Evolutionary conservation across 495 filamentous ascomycete species (phyloP), one percentile per base, ranked within the genome.

Genomic region (Penicillium mononematosum): DNA sequence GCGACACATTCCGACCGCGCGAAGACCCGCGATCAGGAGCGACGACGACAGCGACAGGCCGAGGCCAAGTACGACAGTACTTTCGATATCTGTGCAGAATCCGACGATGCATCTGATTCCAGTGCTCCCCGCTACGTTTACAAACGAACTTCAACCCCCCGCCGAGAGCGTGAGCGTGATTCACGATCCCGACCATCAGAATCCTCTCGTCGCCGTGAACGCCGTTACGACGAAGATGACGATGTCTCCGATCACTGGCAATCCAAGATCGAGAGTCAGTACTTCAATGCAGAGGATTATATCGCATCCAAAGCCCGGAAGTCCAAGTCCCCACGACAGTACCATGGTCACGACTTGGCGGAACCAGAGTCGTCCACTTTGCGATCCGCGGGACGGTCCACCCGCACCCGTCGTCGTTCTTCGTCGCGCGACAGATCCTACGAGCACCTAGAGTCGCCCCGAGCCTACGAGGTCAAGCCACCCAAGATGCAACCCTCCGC

Each of bases 11-110:
- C 69, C 43, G 70, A 70, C 49, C 69, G 66, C 39, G 72, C 63
- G 62, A 83, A 76, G 73, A 68, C 59, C 45, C 75, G 72, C 59
- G 82, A 79, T 59, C 83, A 77, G 66, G 81, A 83, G 53, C 74
- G 76, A 50, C 76, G 68, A 56, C 75, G 70, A 52, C 77, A 81
- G 55, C 75, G 70, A 52, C 77, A 81, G 31, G 59, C 65, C 6
- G 75, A 73, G 14, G 77, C 77, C 36, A 85, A 83, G 58, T 67
- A 67, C 27, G 70, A 70, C 4, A 14, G 3, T 16, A 42, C 58
- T n/a, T 52, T 55, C 38, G 51, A 51, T 29, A 56, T 68, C 5
- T 71, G 70, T 56, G 61, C 61, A 11, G 75, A 74, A 16, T 72
- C 71, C 10, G 71, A 72, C 11, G 66, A 72, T 12, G 62, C 58